Evolutionary conservation across 169 alveolate species (phyloP), one percentile per base, ranked within the genome.

Genomic region (Eimeria sp.): DNA sequence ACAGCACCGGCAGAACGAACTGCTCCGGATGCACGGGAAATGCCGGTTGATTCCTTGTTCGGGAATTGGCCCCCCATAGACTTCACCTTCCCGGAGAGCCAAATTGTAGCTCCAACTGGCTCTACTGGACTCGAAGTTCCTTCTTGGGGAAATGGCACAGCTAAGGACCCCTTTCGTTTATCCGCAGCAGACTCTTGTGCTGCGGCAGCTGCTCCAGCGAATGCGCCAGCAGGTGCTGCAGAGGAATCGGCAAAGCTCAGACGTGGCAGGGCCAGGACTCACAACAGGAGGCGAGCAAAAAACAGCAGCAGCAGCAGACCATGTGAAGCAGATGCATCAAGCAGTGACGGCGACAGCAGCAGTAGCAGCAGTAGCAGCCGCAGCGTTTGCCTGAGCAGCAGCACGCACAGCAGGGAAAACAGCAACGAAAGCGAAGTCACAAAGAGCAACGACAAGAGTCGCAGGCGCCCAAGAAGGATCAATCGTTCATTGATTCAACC

Each of bases 361-460:
- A 76, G 63, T 49, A 76, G 87, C 73, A 82, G 73, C n/a, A 86
- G 82, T 43, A 57, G 82, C 82, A 86, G 93, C 67, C 22, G 45
- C 82, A 34, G 61, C 47, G 43, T 40, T 25, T 47, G 82, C 93
- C 65, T 20, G 47, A 58, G 93, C 93, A 86, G 82, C 93, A 54
- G 75, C 76, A 54, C 91, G 57, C 91, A 75, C 76, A 83, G 90
- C 75, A 83, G 93, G 65, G 80, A 61, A 73, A 82, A 63, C 67
- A 58, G 93, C 54, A 86, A 82, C 6, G 93, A 63, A 4, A 61
- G 93, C 80, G 80, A 63, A 47, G 61, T 34, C 82, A 45, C 58
- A 18, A 61, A n/a, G 22, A 27, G 47, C 47, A 73, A 20, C 93
- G 43, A 65, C 43, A 58, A 6, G 80, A 51, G 61, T 65, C 45